These are phyloP conservation scores for Candida buenavistaensis DNA, from an alignment of 1,139 yeast species.

Conservation along the genomic window DNA sequence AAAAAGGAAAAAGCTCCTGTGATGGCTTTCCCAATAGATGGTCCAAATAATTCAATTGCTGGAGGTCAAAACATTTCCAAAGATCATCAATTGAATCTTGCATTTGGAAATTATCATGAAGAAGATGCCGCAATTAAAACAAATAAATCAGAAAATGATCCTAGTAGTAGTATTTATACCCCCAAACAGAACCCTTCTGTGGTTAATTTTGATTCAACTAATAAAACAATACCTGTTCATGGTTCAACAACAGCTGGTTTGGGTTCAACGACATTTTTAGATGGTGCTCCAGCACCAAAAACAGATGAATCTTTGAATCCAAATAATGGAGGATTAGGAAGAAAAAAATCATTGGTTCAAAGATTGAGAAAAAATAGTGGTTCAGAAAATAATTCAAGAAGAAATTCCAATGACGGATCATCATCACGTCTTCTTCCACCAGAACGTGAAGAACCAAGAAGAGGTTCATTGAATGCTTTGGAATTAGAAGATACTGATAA, in stretches of 20 bases:
- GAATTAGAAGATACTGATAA: conserved; percentile 16
- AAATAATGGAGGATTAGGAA: conserved; percentile 46
- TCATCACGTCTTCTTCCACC: conserved; percentile 2
- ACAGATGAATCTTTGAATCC: conserved; percentile 30
- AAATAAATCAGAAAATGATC: conserved; percentile 17
- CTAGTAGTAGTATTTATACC: conserved; percentile 23
- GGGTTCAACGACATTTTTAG: conserved; percentile 89
- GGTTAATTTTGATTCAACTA: conserved; percentile 67
- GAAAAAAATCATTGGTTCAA: conserved; percentile 78
- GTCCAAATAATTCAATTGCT: conserved; percentile 85
- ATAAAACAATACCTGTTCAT: conserved; percentile 71
- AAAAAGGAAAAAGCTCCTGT: conserved; percentile 84
- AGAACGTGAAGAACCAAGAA: conserved; percentile 16
- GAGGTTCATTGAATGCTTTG: conserved; percentile 20
- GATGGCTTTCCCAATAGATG: conserved; percentile 91
- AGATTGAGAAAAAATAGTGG: conserved; percentile 53
- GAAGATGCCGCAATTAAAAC: conserved; percentile 20
- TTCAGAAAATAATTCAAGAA: conserved; percentile 32
- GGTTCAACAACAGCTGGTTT: conserved; percentile 85
- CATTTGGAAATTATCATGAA: conserved; percentile 52
- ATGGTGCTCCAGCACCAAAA: conserved; percentile 92
- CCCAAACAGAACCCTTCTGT: conserved; percentile 55
- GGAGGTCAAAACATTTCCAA: conserved; percentile 53
- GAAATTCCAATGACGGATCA: conserved; percentile 35
- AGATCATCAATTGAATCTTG: conserved; percentile 58